Percentiles rank a stretch among this genome's conserved stretches.
phyloP scores from a whole-genome alignment of 192 early-diverging fungal species.

The Coemansia sp. region DNA sequence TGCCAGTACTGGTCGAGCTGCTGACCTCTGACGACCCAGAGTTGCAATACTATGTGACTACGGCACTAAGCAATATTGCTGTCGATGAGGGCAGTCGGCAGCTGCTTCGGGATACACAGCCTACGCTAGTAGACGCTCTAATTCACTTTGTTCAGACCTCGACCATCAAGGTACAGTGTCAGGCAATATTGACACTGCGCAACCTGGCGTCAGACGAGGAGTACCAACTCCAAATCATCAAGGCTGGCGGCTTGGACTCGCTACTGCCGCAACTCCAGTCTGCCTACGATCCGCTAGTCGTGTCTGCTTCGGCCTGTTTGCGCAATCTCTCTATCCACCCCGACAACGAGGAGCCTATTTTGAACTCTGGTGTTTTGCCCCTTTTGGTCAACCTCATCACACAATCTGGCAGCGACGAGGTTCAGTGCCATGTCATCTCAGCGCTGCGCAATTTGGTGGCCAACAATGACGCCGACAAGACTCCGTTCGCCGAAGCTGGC shows the following conservation, averaged over 20 bases:
- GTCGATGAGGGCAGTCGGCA: constrained; percentile 74
- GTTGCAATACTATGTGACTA: constrained; percentile 88
- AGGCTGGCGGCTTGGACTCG: constrained; percentile 69
- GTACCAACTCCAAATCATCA: constrained; percentile 82
- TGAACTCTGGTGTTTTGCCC: constrained; percentile 75
- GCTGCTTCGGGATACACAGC: constrained; percentile 70
- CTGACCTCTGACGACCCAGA: constrained; percentile 76
- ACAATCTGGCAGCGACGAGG: constrained; percentile 70
- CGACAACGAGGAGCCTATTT: constrained; percentile 79
- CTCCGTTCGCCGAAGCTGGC: constrained; percentile 70
- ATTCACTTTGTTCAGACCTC: constrained; percentile 77
- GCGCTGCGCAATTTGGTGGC: constrained; percentile 82
- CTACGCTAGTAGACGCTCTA: constrained; percentile 70
- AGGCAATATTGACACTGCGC: constrained; percentile 82
- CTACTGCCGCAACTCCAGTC: constrained; percentile 75
- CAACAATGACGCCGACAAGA: constrained; percentile 72
- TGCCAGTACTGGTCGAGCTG: constrained; percentile 78
- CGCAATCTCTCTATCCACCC: constrained; percentile 90
- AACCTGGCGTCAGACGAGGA: constrained; percentile 80
- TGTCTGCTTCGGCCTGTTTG: constrained; percentile 84
- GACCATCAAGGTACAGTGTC: constrained; percentile 81
- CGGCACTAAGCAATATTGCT: constrained; percentile 86
- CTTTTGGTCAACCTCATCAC: constrained; percentile 39
- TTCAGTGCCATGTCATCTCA: constrained; percentile 84
- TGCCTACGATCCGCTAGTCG: constrained; percentile 68